Conservation (phyloP, 1,139 yeast genomes). For the Kodamaea fungicola region DNA sequence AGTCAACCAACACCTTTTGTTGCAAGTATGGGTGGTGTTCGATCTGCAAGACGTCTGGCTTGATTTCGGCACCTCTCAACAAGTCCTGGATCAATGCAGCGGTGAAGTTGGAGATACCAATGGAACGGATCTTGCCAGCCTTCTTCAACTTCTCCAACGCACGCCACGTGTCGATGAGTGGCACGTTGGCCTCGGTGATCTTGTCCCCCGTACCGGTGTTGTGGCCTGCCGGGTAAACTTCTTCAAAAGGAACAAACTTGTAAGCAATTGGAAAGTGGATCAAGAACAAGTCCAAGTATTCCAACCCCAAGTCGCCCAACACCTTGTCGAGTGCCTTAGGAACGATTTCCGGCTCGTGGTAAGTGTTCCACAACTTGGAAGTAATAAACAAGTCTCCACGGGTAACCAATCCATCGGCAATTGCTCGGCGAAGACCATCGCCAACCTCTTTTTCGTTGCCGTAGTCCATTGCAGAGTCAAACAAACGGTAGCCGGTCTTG, state of each 20-base stretch:
- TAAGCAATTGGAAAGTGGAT: conserved; percentile 81
- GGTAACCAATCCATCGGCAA: conserved; percentile 62
- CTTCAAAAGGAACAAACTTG: conserved; percentile 68
- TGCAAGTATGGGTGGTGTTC: conserved; percentile 92
- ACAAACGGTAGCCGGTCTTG: conserved; percentile 68
- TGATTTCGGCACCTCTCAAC: conserved; percentile 64
- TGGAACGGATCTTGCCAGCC: conserved; percentile 65
- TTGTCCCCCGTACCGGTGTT: conserved; percentile 56
- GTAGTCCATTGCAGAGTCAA: conserved; percentile 77
- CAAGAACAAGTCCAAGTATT: conserved; percentile 69
- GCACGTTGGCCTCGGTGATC: conserved; percentile 58
- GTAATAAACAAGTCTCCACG: conserved; percentile 74
- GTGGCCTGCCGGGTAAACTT: conserved; percentile 72
- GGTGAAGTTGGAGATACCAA: conserved; percentile 82
- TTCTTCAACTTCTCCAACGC: conserved; percentile 63
- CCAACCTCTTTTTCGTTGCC: conserved; percentile 78
- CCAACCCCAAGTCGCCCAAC: conserved; percentile 60
- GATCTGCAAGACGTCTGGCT: conserved; percentile 80
- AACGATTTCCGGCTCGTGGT: conserved; percentile 64
- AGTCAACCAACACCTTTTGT: conserved; percentile 65
- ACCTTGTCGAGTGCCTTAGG: conserved; percentile 59
- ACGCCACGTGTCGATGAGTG: conserved; percentile 74
- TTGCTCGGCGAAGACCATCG: conserved; percentile 59
- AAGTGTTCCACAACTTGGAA: conserved; percentile 79
- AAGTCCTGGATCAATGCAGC: conserved; percentile 71